phyloP scores from a whole-genome alignment of 345 rosid species.

The Xanthoceras sorbifolium region DNA sequence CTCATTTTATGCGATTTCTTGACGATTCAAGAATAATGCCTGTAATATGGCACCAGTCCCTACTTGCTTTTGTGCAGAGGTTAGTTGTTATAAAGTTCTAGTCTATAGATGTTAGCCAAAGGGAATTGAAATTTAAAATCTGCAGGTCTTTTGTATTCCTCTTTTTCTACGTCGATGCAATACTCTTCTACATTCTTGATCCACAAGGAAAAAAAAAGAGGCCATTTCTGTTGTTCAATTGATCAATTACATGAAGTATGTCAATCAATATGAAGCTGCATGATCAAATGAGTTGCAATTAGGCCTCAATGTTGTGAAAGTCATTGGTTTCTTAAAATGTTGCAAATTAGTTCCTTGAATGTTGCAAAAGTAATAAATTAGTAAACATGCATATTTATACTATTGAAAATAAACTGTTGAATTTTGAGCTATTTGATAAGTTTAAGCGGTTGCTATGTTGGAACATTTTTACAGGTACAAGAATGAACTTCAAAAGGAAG shows the following conservation, averaged over 20 bases:
- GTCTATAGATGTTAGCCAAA: background rate
- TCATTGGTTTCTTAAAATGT: background rate
- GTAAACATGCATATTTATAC: background rate
- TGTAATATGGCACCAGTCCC: conserved; percentile 97
- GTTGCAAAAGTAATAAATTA: background rate
- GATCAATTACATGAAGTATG: too few relatives aligned
- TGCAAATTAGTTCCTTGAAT: background rate
- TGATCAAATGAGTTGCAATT: background rate
- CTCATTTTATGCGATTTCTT: conserved; percentile 79
- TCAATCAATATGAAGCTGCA: too few relatives aligned
- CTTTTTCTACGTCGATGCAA: too few relatives aligned
- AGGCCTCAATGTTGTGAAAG: background rate
- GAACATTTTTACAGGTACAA: conserved; percentile 61
- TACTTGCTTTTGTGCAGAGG: conserved; percentile 92
- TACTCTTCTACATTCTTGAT: too few relatives aligned
- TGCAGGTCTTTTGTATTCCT: background rate
- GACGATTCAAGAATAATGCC: conserved; percentile 89
- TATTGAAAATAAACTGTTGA: background rate
- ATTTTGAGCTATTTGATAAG: too few relatives aligned
- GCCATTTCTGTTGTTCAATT: too few relatives aligned
- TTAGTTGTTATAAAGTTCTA: conserved; percentile 22
- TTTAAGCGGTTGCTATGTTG: background rate
- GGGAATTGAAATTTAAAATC: background rate
- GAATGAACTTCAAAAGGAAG: conserved; percentile 76
- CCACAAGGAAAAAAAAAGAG: too few relatives aligned